These are phyloP conservation scores for Picea abies DNA, from an alignment of 83 land plant genomes.

Conservation along the genomic window DNA sequence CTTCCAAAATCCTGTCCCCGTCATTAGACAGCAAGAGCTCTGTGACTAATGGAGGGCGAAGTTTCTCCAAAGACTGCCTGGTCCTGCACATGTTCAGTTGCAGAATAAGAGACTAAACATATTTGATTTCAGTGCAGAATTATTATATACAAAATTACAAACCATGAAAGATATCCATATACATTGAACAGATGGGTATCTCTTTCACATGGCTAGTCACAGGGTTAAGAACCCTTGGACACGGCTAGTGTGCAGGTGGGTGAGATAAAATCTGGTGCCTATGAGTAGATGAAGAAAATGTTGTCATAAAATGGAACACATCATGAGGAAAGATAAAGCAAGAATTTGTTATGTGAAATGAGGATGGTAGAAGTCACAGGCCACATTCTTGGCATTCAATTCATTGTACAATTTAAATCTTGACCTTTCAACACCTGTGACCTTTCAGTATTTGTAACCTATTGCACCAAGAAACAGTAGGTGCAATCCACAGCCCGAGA, in stretches of 20 bases:
- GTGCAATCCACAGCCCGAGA: no score
- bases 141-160: background rate
- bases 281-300: background rate
- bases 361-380: no score
- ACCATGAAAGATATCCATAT: background rate
- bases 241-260: background rate
- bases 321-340: no score
- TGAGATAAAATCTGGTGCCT: background rate
- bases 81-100: constrained; percentile 33
- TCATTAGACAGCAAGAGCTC: constrained; percentile 91
- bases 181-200: background rate
- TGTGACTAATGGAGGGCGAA: constrained; percentile 55
- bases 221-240: background rate
- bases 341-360: no score
- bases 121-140: background rate
- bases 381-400: no score
- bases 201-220: background rate
- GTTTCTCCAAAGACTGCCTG: constrained; percentile 65
- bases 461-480: no score
- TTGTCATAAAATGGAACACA: no score
- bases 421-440: no score
- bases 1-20: constrained; percentile 87
- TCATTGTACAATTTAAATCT: no score
- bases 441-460: no score
- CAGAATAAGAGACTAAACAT: background rate